Evolutionary conservation across 2,329 filamentous ascomycete genomes (phyloP).

Genomic region (Alternaria atra): DNA sequence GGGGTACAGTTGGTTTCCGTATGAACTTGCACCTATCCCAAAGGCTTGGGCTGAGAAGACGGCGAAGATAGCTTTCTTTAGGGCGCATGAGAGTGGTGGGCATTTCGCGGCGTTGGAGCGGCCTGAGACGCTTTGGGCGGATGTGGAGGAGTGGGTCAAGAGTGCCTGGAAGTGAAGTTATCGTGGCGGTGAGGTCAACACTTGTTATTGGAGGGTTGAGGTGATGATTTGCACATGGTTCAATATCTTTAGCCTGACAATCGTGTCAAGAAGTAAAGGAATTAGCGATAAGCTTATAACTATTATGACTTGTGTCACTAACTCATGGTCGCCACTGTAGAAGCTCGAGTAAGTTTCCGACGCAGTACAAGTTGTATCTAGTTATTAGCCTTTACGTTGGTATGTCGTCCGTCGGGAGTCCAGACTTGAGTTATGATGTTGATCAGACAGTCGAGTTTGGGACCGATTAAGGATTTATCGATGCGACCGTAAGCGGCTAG

Average conservation of each 20-base stretch:
- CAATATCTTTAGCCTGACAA: background rate
- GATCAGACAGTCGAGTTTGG: background rate
- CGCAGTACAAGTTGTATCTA: background rate
- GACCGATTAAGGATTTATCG: conserved; percentile 11
- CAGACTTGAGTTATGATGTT: background rate
- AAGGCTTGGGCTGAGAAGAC: conserved; percentile 52
- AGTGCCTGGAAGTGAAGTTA: conserved; percentile 41
- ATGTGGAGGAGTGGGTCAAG: conserved; percentile 57
- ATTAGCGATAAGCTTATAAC: background rate
- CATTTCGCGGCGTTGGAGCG: conserved; percentile 63
- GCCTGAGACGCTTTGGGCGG: conserved; percentile 53
- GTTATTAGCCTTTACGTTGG: background rate
- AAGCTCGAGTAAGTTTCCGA: background rate
- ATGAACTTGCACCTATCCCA: conserved; percentile 53
- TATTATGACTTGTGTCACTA: background rate
- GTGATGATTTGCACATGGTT: background rate
- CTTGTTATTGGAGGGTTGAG: background rate
- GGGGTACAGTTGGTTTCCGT: conserved; percentile 57
- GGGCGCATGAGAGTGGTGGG: conserved; percentile 45
- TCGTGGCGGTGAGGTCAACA: background rate
- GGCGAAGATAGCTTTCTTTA: conserved; percentile 50
- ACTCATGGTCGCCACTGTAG: background rate
- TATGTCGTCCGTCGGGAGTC: background rate
- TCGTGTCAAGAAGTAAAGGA: background rate
- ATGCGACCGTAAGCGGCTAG: conserved; percentile 16